Percentiles rank a stretch among this genome's conserved stretches.
Evolutionary conservation across 1,284 basidiomycete species (phyloP).

Genomic region (Cystobasidiaceae sp.): DNA sequence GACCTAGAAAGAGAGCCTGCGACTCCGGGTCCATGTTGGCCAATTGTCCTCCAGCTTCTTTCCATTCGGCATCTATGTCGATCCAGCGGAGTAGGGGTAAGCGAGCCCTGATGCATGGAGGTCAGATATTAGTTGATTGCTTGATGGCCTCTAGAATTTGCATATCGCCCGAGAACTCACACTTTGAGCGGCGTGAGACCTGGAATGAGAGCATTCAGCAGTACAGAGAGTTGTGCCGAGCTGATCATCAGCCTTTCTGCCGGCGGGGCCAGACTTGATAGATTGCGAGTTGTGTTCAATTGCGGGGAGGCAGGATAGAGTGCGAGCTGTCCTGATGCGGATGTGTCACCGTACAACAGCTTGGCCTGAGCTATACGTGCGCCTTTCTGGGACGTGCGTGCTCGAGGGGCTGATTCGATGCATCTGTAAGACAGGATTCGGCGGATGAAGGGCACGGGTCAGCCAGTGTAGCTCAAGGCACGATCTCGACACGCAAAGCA

Average conservation of each 20-base stretch:
- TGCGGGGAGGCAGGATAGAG: background rate
- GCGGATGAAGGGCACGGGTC: too few species aligned
- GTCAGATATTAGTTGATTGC: background rate
- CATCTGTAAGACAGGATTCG: slow-evolving; percentile 6
- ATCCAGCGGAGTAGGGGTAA: slow-evolving; percentile 26
- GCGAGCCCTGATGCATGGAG: background rate
- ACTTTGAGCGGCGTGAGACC: slow-evolving; percentile 13
- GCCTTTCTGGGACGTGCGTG: slow-evolving; percentile 17
- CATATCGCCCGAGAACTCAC: background rate
- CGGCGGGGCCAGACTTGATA: background rate
- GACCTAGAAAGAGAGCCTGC: slow-evolving; percentile 14
- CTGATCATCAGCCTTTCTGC: slow-evolving; percentile 1
- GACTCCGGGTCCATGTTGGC: slow-evolving; percentile 8
- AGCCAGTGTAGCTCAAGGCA: too few species aligned
- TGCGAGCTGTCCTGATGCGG: background rate
- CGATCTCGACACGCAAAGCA: too few species aligned
- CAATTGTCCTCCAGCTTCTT: background rate
- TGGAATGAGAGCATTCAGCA: background rate
- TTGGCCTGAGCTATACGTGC: slow-evolving; percentile 30
- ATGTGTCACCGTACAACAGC: slow-evolving; percentile 8
- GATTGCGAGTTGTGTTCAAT: background rate
- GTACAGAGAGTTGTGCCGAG: background rate
- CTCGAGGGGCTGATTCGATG: slow-evolving; percentile 12
- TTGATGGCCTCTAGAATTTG: background rate
- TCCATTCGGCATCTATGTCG: slow-evolving; percentile 6